Base-by-base conservation (phyloP, 2,329 filamentous ascomycete genomes). In the Cadophora gregata region DNA sequence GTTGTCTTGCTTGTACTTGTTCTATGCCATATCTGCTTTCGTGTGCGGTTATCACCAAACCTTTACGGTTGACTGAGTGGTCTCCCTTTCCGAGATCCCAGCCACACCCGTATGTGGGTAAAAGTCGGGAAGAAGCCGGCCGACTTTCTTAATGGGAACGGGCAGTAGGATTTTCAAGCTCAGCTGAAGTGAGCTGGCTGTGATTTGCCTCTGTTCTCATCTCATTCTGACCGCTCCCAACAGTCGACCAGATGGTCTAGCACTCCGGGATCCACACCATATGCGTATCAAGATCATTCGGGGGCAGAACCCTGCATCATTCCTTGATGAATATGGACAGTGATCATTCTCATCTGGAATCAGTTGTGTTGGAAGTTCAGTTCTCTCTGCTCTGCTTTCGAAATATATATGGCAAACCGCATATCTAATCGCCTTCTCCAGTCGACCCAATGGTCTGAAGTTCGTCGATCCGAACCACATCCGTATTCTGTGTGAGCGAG, bases 401-500 rank as follows among this genome's bases (percentile, higher is more conserved):
- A 10, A 9, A 10, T 36, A 42, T 45, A 45, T 45, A 45, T 45
- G 38, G 38, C 38, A 45, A 45, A 33, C 38, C 25, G 21, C 50
- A 29, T 12, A 56, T 63, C 36, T 38, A 33, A 47, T 33, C 19
- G 16, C 33, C 29, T 45, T 56, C 19, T 3, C 12, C 19, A 61
- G 63, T 59, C 58, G 63, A 25, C 63, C 63, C 21, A 56, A 61
- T n/a, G 63, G 63, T 7, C 33, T 65, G 25, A 45, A 29, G 14
- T 24, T 65, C 42, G 8, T 6, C n/a, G 42, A 47, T 9, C 42
- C 42, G 7, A 47, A 47, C 19, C 42, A 47, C 10, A 21, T 47
- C 9, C n/a, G 42, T 8, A 47, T 47, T 24, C 33, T 60, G 2
- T 38, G 29, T 25, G 33, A 27, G 33, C 16, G 38, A n/a, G 58